Evolutionary conservation across 768 basidiomycete genomes (phyloP).

Genomic region (Termitomyces sp.): DNA sequence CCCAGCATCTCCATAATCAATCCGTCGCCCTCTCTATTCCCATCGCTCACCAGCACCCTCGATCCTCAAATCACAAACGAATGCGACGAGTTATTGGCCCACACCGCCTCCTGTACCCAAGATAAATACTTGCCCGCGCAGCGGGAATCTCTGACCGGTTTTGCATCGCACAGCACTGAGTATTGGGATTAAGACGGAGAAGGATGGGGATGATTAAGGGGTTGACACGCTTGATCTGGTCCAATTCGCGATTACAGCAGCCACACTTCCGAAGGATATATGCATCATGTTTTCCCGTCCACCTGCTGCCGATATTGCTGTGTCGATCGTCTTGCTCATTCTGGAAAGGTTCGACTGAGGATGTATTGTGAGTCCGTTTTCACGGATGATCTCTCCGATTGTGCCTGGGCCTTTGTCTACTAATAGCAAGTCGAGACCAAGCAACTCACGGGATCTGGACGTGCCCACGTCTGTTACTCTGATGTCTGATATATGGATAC

Average conservation of each 20-base stretch:
- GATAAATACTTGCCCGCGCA: no score
- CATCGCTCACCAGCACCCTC: no score
- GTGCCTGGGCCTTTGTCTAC: background rate
- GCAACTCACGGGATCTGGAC: background rate
- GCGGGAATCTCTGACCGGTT: no score
- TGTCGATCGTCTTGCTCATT: conserved; percentile 8
- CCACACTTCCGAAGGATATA: conserved; percentile 6
- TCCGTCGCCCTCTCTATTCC: no score
- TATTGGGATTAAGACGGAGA: no score
- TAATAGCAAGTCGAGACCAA: conserved; percentile 8
- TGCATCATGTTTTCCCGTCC: conserved; percentile 11
- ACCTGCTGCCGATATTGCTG: conserved; percentile 9
- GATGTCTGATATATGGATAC: background rate
- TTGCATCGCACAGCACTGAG: background rate
- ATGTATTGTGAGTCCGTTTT: background rate
- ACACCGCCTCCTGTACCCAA: no score
- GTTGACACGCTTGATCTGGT: conserved; percentile 1
- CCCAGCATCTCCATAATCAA: no score
- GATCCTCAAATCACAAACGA: no score
- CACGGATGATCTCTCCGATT: background rate
- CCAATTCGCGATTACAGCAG: conserved; percentile 5
- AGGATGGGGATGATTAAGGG: no score
- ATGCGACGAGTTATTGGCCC: no score
- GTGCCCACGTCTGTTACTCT: no score
- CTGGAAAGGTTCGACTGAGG: conserved; percentile 8